Evolutionary conservation across 371 early-diverging fungal species (phyloP).

Genomic region (Actinomortierella ambigua): DNA sequence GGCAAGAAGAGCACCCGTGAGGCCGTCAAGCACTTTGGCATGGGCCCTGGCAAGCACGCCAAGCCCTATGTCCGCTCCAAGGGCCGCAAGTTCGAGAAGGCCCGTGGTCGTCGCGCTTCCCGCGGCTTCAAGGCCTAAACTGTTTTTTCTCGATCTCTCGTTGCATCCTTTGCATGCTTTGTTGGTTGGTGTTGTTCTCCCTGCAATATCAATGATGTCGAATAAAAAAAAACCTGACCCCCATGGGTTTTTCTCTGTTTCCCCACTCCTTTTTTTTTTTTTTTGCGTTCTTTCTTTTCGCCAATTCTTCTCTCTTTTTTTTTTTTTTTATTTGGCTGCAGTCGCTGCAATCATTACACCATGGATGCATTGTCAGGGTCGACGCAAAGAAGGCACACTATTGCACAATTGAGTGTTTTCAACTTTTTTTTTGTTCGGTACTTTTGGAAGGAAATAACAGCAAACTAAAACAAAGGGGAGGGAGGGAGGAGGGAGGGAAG

Average conservation of each 20-base stretch:
- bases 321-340: too few species aligned
- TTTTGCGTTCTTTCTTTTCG: too few species aligned
- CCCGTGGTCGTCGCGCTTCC: constrained; percentile 98
- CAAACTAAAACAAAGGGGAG: constrained; percentile 2
- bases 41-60: constrained; percentile 80
- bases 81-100: constrained; percentile 99
- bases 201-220: constrained; percentile 8
- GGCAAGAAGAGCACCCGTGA: constrained; percentile 92
- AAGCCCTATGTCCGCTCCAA: constrained; percentile 97
- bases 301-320: too few species aligned
- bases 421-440: neutral
- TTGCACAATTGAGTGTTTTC: too few species aligned
- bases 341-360: too few species aligned
- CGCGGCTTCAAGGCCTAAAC: constrained; percentile 92
- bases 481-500: neutral
- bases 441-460: neutral
- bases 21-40: constrained; percentile 82
- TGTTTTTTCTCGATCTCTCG: constrained; percentile 10
- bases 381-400: too few species aligned
- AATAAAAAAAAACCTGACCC: constrained; percentile 6
- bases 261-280: too few species aligned
- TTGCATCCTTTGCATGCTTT: too few species aligned
- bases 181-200: too few species aligned
- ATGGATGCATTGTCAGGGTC: too few species aligned
- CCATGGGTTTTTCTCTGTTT: too few species aligned